phyloP scores from a whole-genome alignment of 495 filamentous ascomycete species.

The Copromyces sp. region DNA sequence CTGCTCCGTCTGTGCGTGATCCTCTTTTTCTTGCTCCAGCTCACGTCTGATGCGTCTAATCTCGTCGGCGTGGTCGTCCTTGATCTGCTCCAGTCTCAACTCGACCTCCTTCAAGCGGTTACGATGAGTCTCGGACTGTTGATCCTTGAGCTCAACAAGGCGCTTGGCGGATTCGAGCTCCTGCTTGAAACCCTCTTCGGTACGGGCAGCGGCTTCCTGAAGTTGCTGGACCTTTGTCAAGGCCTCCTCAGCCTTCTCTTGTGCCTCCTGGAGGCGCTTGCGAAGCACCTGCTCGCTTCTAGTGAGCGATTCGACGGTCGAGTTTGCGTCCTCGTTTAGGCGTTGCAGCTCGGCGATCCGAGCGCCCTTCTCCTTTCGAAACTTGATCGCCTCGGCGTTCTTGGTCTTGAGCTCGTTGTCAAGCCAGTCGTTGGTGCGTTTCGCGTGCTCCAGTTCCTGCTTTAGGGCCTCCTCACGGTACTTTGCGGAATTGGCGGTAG shows the following conservation, averaged over 20 bases:
- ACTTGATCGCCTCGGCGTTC: slow-evolving; percentile 71
- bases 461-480: slow-evolving; percentile 82
- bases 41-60: slow-evolving; percentile 69
- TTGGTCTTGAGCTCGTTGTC: slow-evolving; percentile 86
- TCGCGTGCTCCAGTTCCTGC: slow-evolving; percentile 78
- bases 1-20: slow-evolving; percentile 58
- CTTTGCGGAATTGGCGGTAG: slow-evolving; percentile 61
- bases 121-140: slow-evolving; percentile 70
- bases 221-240: slow-evolving; percentile 71
- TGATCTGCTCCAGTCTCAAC: slow-evolving; percentile 60
- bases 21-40: slow-evolving; percentile 66
- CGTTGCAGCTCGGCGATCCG: slow-evolving; percentile 80
- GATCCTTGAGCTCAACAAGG: slow-evolving; percentile 74
- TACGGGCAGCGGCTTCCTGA: slow-evolving; percentile 66
- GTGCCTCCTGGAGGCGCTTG: slow-evolving; percentile 68
- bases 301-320: slow-evolving; percentile 62
- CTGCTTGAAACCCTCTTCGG: slow-evolving; percentile 70
- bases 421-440: slow-evolving; percentile 84
- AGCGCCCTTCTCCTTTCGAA: slow-evolving; percentile 86
- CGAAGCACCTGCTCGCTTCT: slow-evolving; percentile 72
- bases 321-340: slow-evolving; percentile 71
- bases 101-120: slow-evolving; percentile 76
- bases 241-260: slow-evolving; percentile 76
- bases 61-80: slow-evolving; percentile 72
- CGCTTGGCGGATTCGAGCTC: slow-evolving; percentile 72